Percentiles rank a stretch among this genome's conserved stretches.
Evolutionary conservation across 371 early-diverging fungal species (phyloP).

Genomic region (Mycotypha africana): DNA sequence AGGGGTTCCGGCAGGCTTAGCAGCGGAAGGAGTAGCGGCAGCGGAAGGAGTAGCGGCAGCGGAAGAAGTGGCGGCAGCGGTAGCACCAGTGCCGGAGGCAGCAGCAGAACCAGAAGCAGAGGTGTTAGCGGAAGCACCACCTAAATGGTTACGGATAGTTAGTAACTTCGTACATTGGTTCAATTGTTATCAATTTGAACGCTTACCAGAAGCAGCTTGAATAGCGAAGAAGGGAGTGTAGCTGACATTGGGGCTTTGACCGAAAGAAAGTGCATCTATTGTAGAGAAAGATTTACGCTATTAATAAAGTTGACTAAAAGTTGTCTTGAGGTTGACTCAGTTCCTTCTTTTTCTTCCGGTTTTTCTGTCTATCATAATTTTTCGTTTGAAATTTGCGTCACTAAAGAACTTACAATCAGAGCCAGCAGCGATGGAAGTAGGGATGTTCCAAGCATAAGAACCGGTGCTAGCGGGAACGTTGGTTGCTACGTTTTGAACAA

Average conservation of each 20-base stretch:
- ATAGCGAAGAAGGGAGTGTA: conserved; percentile 38
- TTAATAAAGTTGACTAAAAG: too few species aligned
- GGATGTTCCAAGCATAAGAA: conserved; percentile 34
- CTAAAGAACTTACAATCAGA: conserved; percentile 35
- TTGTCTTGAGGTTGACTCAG: too few species aligned
- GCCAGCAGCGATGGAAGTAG: conserved; percentile 25
- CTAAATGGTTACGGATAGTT: conserved; percentile 1
- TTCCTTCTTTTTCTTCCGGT: too few species aligned
- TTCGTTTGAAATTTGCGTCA: too few species aligned
- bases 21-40: not conserved
- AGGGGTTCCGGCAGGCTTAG: conserved; percentile 2
- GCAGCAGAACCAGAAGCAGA: too few species aligned
- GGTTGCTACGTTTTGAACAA: conserved; percentile 13
- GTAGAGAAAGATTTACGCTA: not conserved
- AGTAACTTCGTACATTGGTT: too few species aligned
- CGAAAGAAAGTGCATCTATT: conserved; percentile 13
- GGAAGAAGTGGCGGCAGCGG: conserved; percentile 3
- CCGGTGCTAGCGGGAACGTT: conserved; percentile 28
- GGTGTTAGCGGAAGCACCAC: conserved; percentile 4
- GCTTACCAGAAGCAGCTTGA: conserved; percentile 20
- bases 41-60: conserved; percentile 1
- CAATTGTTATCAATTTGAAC: too few species aligned
- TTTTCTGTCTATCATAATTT: too few species aligned
- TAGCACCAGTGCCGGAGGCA: too few species aligned
- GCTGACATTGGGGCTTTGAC: conserved; percentile 8